These are phyloP conservation scores for Epichloe glyceriae DNA, from an alignment of 2,329 filamentous ascomycete genomes.

Conservation along the genomic window DNA sequence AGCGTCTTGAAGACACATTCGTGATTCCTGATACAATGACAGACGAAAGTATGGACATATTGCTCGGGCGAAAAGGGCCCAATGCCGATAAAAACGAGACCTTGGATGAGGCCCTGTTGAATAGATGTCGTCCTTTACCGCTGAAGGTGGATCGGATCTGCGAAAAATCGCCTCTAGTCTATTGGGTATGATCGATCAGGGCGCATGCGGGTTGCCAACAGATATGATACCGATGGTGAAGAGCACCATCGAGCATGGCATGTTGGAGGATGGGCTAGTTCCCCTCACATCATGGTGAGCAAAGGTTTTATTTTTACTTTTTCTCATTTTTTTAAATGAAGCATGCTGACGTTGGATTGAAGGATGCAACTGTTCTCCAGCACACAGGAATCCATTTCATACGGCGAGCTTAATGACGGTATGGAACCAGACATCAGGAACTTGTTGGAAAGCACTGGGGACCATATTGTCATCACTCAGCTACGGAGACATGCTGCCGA, in stretches of 20 bases:
- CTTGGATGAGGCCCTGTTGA: not conserved
- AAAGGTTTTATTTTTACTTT: not conserved
- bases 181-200: conserved; percentile 3
- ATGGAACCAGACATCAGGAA: conserved; percentile 17
- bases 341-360: not conserved
- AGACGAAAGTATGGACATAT: conserved; percentile 13
- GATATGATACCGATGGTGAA: conserved; percentile 16
- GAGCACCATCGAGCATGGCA: conserved; percentile 14
- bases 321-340: not conserved
- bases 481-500: conserved; percentile 14
- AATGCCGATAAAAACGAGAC: not conserved
- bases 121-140: conserved; percentile 3
- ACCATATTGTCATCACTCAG: conserved; percentile 17
- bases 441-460: conserved; percentile 15
- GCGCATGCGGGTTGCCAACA: conserved; percentile 15
- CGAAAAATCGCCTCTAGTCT: conserved; percentile 11
- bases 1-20: conserved; percentile 19
- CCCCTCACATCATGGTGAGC: conserved; percentile 23
- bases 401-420: conserved; percentile 9
- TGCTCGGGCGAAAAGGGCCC: conserved; percentile 3
- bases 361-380: conserved; percentile 15
- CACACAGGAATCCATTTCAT: not conserved
- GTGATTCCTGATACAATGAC: conserved; percentile 24
- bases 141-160: conserved; percentile 15
- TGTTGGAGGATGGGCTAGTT: conserved; percentile 12